These are phyloP conservation scores for Leishmania aethiopica DNA, from an alignment of 208 protist species.

Conservation along the genomic window DNA sequence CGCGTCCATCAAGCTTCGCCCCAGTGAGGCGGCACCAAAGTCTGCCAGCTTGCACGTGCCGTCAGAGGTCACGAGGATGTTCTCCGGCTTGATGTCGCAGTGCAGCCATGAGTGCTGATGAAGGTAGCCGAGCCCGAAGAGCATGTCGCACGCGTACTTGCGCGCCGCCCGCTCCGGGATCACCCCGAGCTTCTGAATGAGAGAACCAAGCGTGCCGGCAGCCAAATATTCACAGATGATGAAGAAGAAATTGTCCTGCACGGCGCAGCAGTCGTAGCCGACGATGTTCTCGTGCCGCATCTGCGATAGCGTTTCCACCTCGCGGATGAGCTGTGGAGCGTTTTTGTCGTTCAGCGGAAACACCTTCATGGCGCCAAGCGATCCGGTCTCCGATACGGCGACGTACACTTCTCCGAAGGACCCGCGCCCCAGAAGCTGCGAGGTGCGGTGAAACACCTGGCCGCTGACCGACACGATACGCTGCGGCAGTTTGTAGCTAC, in stretches of 20 bases:
- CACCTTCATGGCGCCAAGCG: slow-evolving; percentile 77
- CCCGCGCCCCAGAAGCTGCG: slow-evolving; percentile 52
- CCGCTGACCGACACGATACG: slow-evolving; percentile 40
- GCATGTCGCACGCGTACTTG: slow-evolving; percentile 65
- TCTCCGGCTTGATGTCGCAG: slow-evolving; percentile 93
- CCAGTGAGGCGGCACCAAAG: slow-evolving; percentile 80
- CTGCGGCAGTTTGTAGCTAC: slow-evolving; percentile 20
- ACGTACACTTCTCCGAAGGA: slow-evolving; percentile 72
- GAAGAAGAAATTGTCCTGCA: slow-evolving; percentile 61
- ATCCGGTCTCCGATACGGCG: slow-evolving; percentile 61
- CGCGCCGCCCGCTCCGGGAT: slow-evolving; percentile 53
- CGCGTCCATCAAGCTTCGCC: slow-evolving; percentile 43
- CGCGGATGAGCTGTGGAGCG: slow-evolving; percentile 42
- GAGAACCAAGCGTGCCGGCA: slow-evolving; percentile 71
- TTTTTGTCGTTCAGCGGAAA: slow-evolving; percentile 36
- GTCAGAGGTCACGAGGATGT: slow-evolving; percentile 78
- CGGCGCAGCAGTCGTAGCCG: slow-evolving; percentile 88
- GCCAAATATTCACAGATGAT: slow-evolving; percentile 88
- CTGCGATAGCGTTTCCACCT: slow-evolving; percentile 72
- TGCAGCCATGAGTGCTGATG: slow-evolving; percentile 84
- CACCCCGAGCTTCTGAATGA: slow-evolving; percentile 45
- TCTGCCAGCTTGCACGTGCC: slow-evolving; percentile 90
- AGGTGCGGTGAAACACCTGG: slow-evolving; percentile 53
- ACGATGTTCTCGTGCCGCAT: slow-evolving; percentile 95
- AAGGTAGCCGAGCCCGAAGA: slow-evolving; percentile 82